These are phyloP conservation scores for Solanum chaucha DNA, from an alignment of 257 asterid species.

Conservation along the genomic window DNA sequence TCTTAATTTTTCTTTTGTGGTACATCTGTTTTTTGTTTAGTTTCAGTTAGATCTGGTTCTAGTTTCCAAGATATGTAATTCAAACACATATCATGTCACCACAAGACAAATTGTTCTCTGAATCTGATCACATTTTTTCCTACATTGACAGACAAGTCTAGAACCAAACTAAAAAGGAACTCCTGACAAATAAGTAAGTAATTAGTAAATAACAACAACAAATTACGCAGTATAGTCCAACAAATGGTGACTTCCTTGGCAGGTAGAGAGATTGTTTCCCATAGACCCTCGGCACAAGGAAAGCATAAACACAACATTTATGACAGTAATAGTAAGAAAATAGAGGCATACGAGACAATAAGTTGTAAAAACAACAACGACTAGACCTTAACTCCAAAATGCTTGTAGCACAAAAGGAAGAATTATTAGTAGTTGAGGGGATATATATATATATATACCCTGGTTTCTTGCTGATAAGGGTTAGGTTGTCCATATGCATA, in stretches of 20 bases:
- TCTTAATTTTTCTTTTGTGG: not conserved
- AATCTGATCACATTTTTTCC: not conserved
- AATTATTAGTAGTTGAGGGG: not conserved
- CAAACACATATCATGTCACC: not conserved
- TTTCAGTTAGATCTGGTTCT: not conserved
- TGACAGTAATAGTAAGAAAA: not conserved
- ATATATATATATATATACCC: slow-evolving; percentile 7
- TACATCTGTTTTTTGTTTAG: not conserved
- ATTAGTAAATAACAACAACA: not conserved
- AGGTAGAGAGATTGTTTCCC: not conserved
- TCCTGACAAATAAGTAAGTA: not conserved
- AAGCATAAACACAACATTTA: not conserved
- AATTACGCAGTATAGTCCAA: not conserved
- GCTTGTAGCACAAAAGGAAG: not conserved
- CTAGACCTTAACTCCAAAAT: not conserved
- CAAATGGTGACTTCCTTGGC: not conserved
- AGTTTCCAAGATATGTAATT: not conserved
- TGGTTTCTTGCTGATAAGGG: not conserved
- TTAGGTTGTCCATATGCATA: not conserved
- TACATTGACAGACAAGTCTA: not conserved
- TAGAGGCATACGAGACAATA: not conserved
- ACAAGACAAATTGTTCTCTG: not conserved
- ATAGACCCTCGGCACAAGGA: not conserved
- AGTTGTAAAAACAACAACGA: not conserved
- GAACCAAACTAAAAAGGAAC: not conserved